Percentiles rank a stretch among this genome's conserved stretches.
Evolutionary conservation across 2,329 filamentous ascomycete genomes (phyloP).

Genomic region (Colletotrichum orchidophilum): DNA sequence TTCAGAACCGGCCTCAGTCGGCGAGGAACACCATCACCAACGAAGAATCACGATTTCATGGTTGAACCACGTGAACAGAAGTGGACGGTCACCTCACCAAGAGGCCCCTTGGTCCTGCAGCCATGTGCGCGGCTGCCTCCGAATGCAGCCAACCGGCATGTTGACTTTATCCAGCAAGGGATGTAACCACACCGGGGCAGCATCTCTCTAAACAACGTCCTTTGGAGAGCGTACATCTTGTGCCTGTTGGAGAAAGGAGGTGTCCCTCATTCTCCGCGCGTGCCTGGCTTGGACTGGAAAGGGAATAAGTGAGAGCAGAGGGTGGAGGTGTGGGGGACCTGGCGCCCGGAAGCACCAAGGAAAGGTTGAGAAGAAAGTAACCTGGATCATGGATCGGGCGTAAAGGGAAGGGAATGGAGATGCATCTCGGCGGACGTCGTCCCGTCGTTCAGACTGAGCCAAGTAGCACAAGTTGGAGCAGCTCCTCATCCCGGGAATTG

Average conservation of each 20-base stretch:
- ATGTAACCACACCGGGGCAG: background rate
- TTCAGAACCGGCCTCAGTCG: background rate
- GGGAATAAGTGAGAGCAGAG: background rate
- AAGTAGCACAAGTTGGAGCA: background rate
- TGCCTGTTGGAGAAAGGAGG: slow-evolving; percentile 26
- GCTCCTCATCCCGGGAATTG: background rate
- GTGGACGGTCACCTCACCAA: background rate
- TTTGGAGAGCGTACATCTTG: background rate
- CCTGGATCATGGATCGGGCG: background rate
- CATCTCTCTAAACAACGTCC: no score
- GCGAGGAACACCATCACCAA: background rate
- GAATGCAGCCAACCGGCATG: slow-evolving; percentile 1
- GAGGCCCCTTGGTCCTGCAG: background rate
- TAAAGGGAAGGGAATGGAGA: slow-evolving; percentile 34
- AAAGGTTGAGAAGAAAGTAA: no score
- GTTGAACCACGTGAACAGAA: no score
- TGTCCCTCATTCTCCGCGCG: slow-evolving; percentile 17
- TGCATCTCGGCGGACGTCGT: slow-evolving; percentile 36
- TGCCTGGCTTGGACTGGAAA: background rate
- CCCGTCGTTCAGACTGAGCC: slow-evolving; percentile 32
- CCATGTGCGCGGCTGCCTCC: background rate
- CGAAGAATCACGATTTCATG: background rate
- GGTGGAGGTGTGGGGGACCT: background rate
- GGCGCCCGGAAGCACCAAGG: no score
- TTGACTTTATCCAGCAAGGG: slow-evolving; percentile 2